Evolutionary conservation across 1,284 basidiomycete genomes (phyloP).

Genomic region (Irpex sp.): DNA sequence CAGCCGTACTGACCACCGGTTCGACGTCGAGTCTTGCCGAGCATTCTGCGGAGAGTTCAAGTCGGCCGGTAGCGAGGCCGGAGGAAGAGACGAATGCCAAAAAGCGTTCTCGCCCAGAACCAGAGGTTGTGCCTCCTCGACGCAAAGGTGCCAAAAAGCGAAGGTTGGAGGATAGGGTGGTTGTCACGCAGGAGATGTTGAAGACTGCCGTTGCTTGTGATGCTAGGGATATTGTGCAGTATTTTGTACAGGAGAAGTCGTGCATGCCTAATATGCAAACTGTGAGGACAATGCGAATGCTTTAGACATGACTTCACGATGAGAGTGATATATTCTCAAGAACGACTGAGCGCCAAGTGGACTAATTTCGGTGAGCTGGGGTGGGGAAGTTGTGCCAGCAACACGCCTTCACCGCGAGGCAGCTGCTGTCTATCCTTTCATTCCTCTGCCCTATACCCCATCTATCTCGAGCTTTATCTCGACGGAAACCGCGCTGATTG

Average conservation of each 20-base stretch:
- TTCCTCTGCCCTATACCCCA: neutral
- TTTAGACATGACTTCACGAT: neutral
- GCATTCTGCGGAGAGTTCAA: neutral
- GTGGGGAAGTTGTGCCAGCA: neutral
- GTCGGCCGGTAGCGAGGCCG: neutral
- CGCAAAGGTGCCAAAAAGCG: conserved; percentile 37
- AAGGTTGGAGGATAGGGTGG: conserved; percentile 54
- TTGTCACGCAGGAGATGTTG: conserved; percentile 53
- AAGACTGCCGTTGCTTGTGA: conserved; percentile 55
- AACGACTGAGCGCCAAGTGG: neutral
- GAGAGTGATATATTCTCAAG: neutral
- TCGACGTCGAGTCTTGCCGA: conserved; percentile 3
- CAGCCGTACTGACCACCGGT: neutral
- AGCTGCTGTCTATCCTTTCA: neutral
- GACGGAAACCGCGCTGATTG: conserved; percentile 3
- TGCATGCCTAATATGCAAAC: conserved; percentile 69
- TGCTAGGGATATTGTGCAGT: conserved; percentile 66
- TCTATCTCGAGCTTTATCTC: conserved; percentile 7
- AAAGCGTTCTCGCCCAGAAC: conserved; percentile 10
- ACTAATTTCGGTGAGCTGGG: neutral
- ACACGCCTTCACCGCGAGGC: conserved; percentile 8
- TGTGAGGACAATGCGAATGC: conserved; percentile 38
- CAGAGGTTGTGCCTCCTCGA: neutral
- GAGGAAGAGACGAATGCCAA: neutral
- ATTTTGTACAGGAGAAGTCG: conserved; percentile 72